Evolutionary conservation across 306 rosid species (phyloP).

Genomic region (Abrus pulchellus): DNA sequence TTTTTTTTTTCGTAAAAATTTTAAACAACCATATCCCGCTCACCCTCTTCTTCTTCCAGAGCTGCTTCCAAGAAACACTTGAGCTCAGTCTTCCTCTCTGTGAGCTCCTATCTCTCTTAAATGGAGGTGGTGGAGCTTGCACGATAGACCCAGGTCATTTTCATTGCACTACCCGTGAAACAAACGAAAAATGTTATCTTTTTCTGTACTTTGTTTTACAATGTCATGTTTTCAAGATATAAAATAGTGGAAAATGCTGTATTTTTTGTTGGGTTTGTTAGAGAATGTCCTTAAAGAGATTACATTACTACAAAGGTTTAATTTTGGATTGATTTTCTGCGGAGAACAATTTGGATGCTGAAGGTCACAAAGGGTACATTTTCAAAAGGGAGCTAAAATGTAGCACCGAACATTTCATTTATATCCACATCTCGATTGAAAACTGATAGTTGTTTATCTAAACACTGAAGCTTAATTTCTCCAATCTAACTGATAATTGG

Average conservation of each 20-base stretch:
- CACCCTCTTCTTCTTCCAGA: slow-evolving; percentile 5
- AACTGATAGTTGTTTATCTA: not conserved
- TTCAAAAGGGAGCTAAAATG: not conserved
- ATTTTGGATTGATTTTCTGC: slow-evolving; percentile 24
- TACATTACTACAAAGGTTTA: slow-evolving; percentile 40
- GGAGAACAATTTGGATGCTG: slow-evolving; percentile 15
- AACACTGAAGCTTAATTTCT: slow-evolving; percentile 3
- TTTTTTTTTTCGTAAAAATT: slow-evolving; percentile 39
- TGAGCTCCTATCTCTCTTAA: slow-evolving; percentile 52
- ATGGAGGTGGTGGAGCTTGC: slow-evolving; percentile 55
- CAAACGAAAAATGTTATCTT: not conserved
- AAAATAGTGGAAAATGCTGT: not conserved
- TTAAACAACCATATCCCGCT: slow-evolving; percentile 53
- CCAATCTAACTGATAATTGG: too few species aligned
- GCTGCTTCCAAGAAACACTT: slow-evolving; percentile 33
- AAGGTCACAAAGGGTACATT: not conserved
- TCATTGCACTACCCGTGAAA: not conserved
- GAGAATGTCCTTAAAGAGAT: not conserved
- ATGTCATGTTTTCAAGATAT: not conserved
- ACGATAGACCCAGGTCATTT: slow-evolving; percentile 63
- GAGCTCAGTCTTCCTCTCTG: slow-evolving; percentile 9
- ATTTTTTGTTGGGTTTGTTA: not conserved
- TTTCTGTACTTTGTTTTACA: not conserved
- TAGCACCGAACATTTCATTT: slow-evolving; percentile 1
- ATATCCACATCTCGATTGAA: not conserved